Evolutionary conservation across 345 rosid species (phyloP).

Genomic region (Theobroma cacao): DNA sequence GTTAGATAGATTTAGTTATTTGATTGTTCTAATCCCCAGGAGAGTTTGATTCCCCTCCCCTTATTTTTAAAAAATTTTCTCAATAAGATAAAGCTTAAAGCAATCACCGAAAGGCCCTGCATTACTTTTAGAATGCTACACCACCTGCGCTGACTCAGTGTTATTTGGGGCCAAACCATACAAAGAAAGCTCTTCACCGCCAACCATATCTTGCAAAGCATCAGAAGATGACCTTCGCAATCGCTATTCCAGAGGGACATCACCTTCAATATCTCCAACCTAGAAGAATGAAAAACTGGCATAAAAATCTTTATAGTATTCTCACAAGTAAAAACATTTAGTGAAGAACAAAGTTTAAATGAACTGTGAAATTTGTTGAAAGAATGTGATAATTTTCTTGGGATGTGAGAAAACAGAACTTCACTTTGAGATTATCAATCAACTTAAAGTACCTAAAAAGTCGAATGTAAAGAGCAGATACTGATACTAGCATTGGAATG

Average conservation of each 20-base stretch:
- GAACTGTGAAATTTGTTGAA: not conserved
- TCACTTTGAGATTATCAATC: not conserved
- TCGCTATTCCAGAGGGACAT: conserved; percentile 67
- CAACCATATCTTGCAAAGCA: conserved; percentile 81
- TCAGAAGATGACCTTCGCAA: conserved; percentile 75
- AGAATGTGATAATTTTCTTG: not conserved
- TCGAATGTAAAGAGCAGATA: not conserved
- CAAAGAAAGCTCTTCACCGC: conserved; percentile 90
- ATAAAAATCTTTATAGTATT: not conserved
- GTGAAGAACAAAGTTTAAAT: not conserved
- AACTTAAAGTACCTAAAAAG: conserved; percentile 5
- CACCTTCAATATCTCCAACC: conserved; percentile 96
- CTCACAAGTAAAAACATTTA: not conserved
- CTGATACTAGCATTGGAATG: not conserved
- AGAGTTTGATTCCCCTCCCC: not conserved
- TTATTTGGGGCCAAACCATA: conserved; percentile 75
- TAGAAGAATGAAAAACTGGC: conserved; percentile 26
- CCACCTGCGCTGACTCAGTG: conserved; percentile 86
- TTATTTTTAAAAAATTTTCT: not conserved
- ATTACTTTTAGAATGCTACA: not conserved
- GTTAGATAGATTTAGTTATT: not conserved
- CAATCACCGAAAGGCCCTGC: not conserved
- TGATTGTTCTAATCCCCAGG: not conserved
- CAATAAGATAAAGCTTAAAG: not conserved
- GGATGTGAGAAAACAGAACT: not conserved